phyloP scores from a whole-genome alignment of 352 stramenopile species.

The Globisporangium ultimum region DNA sequence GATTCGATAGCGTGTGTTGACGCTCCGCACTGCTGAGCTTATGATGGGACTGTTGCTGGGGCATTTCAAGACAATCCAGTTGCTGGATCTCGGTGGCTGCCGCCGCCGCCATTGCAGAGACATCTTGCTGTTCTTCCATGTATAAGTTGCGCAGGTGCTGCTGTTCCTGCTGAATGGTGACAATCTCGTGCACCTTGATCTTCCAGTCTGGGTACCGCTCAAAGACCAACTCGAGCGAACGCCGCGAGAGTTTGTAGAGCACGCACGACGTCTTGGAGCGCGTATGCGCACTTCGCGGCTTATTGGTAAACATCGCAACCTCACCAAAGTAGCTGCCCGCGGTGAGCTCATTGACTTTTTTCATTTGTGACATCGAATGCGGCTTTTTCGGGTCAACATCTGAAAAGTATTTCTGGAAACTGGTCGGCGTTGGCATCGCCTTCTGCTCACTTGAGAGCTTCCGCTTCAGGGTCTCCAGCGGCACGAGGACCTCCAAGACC shows the following conservation, averaged over 20 bases:
- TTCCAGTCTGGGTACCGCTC: conserved; percentile 67
- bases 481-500: conserved; percentile 46
- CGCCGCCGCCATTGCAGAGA: too few species aligned
- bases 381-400: conserved; percentile 20
- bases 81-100: too few species aligned
- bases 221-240: conserved; percentile 55
- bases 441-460: conserved; percentile 7
- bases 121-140: too few species aligned
- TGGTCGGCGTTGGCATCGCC: not conserved
- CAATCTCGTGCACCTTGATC: conserved; percentile 47
- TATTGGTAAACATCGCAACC: conserved; percentile 44
- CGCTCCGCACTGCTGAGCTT: not conserved
- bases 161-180: conserved; percentile 34
- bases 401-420: conserved; percentile 6
- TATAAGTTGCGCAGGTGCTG: too few species aligned
- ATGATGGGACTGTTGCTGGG: too few species aligned
- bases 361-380: conserved; percentile 25
- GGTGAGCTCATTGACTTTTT: conserved; percentile 58
- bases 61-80: too few species aligned
- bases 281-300: conserved; percentile 39
- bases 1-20: not conserved
- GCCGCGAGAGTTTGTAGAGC: conserved; percentile 46
- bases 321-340: conserved; percentile 58
- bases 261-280: conserved; percentile 54
- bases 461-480: conserved; percentile 7